These are phyloP conservation scores for Pholiota microspora DNA, from an alignment of 768 basidiomycete genomes.

Conservation along the genomic window DNA sequence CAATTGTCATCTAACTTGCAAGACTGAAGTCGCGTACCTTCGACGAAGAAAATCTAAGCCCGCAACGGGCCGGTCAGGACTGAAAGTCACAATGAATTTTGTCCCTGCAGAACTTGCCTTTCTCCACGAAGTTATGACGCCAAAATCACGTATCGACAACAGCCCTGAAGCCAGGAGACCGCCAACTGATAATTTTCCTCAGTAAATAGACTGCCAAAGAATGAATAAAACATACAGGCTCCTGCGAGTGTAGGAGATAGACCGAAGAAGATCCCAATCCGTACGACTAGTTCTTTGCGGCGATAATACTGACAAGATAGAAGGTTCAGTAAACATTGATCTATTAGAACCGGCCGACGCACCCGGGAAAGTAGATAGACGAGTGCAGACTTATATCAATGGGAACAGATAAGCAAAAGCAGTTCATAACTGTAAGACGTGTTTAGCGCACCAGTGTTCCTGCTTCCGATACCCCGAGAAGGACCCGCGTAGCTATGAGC, in stretches of 20 bases:
- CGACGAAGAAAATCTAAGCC: constrained; percentile 24
- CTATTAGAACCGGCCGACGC: too few species aligned
- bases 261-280: constrained; percentile 32
- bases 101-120: constrained; percentile 19
- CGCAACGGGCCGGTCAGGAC: neutral
- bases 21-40: constrained; percentile 9
- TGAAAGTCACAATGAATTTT: neutral
- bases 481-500: constrained; percentile 5
- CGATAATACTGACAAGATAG: constrained; percentile 35
- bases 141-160: constrained; percentile 26
- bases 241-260: constrained; percentile 28
- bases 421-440: too few species aligned
- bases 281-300: constrained; percentile 27
- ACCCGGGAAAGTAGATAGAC: constrained; percentile 35
- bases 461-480: constrained; percentile 3
- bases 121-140: constrained; percentile 29
- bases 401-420: neutral
- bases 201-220: neutral
- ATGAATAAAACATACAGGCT: constrained; percentile 22
- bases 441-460: constrained; percentile 33
- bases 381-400: constrained; percentile 28
- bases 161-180: constrained; percentile 33
- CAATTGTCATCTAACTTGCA: neutral
- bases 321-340: too few species aligned
- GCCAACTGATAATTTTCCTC: constrained; percentile 21